These are phyloP conservation scores for Hyphopichia pseudoburtonii DNA, from an alignment of 1,139 yeast species.

Conservation along the genomic window DNA sequence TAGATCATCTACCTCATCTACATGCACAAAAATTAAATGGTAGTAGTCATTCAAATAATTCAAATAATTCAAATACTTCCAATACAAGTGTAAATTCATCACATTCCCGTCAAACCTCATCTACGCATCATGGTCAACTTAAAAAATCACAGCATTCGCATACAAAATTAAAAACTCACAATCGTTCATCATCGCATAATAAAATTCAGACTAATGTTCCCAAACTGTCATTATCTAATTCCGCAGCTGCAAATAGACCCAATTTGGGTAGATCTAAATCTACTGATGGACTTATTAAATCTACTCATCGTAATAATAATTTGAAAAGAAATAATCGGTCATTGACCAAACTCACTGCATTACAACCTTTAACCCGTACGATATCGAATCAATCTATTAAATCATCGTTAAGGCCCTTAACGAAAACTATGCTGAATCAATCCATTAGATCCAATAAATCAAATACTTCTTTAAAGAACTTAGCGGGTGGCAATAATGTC, in stretches of 20 bases:
- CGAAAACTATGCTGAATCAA: conserved; percentile 36
- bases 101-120: background rate
- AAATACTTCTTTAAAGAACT: conserved; percentile 35
- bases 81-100: background rate
- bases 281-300: conserved; percentile 38
- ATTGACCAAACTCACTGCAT: conserved; percentile 33
- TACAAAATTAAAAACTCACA: conserved; percentile 19
- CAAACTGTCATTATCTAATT: conserved; percentile 11
- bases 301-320: conserved; percentile 19
- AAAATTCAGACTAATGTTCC: conserved; percentile 18
- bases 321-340: conserved; percentile 39
- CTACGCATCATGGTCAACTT: background rate
- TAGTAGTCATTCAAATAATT: background rate
- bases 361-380: conserved; percentile 44
- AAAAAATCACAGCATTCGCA: background rate
- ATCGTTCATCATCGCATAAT: conserved; percentile 37
- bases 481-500: conserved; percentile 8
- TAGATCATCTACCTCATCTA: background rate
- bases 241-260: conserved; percentile 24
- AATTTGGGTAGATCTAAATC: conserved; percentile 41
- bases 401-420: conserved; percentile 33
- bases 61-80: background rate
- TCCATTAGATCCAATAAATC: conserved; percentile 34
- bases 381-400: conserved; percentile 29
- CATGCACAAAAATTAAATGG: background rate